phyloP scores from a whole-genome alignment of 768 basidiomycete species.

The Imleria badia region DNA sequence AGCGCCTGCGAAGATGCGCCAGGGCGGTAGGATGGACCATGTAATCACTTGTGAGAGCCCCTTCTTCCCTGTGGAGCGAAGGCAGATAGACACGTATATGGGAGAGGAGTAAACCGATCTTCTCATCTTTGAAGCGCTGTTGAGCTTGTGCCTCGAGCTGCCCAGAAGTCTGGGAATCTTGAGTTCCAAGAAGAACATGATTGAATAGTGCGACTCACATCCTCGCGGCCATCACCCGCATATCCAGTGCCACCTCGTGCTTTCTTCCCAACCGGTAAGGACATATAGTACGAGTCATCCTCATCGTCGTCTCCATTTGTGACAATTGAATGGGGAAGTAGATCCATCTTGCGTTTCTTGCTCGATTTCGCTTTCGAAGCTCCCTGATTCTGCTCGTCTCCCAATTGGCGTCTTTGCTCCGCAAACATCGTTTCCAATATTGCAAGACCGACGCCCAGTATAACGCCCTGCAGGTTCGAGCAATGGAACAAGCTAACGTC shows the following conservation, averaged over 20 bases:
- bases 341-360: constrained; percentile 43
- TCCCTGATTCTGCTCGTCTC: constrained; percentile 28
- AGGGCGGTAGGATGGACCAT: constrained; percentile 90
- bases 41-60: constrained; percentile 83
- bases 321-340: constrained; percentile 20
- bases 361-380: constrained; percentile 30
- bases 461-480: constrained; percentile 82
- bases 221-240: constrained; percentile 79
- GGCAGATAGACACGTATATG: constrained; percentile 84
- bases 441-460: constrained; percentile 86
- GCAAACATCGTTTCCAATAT: constrained; percentile 78
- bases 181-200: constrained; percentile 3
- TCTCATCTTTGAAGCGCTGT: constrained; percentile 75
- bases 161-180: constrained; percentile 62
- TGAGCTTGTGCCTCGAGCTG: constrained; percentile 72
- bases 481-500: constrained; percentile 82
- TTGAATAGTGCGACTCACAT: constrained; percentile 52
- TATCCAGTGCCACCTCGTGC: constrained; percentile 83
- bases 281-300: constrained; percentile 48
- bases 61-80: constrained; percentile 69
- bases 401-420: constrained; percentile 45
- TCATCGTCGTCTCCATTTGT: constrained; percentile 50
- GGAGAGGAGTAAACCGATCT: constrained; percentile 63
- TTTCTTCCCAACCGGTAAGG: constrained; percentile 54
- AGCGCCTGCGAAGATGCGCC: constrained; percentile 87